A percentile compares a stretch with the other conserved stretches of the same genome.
phyloP scores from a whole-genome alignment of 2,329 filamentous ascomycete genomes.

The Clathrospora elynae region DNA sequence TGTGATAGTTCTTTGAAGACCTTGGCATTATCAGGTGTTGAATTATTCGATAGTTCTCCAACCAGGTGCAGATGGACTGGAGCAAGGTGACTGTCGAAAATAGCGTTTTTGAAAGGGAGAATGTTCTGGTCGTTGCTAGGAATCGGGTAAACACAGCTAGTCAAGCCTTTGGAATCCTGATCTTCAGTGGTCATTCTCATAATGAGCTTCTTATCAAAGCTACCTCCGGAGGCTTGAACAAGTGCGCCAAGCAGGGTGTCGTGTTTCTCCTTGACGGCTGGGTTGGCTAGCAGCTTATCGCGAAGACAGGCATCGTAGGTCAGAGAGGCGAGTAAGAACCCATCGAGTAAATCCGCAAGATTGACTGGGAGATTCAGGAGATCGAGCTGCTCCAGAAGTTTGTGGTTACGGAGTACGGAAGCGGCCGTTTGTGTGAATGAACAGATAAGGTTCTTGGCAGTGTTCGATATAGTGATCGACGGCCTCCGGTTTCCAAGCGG shows the following conservation, averaged over 20 bases:
- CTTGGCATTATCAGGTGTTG: conserved; percentile 1
- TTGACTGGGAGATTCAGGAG: conserved; percentile 8
- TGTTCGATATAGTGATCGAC: background rate
- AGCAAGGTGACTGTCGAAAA: conserved; percentile 5
- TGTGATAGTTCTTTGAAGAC: conserved; percentile 5
- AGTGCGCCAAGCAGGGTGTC: conserved; percentile 4
- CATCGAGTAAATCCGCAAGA: conserved; percentile 9
- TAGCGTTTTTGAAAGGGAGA: conserved; percentile 3
- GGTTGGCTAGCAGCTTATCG: conserved; percentile 8
- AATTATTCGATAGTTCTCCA: background rate
- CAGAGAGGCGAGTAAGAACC: conserved; percentile 8
- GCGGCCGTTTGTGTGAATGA: conserved; percentile 2
- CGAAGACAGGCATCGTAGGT: conserved; percentile 5
- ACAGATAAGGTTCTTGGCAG: conserved; percentile 1
- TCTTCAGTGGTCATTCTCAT: conserved; percentile 5
- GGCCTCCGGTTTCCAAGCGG: conserved; percentile 5
- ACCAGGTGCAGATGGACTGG: background rate
- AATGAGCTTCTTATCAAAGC: conserved; percentile 2
- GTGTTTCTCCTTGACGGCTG: conserved; percentile 6
- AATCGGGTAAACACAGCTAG: conserved; percentile 2
- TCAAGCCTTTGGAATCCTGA: conserved; percentile 5
- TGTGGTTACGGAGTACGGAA: conserved; percentile 6
- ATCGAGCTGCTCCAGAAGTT: conserved; percentile 6
- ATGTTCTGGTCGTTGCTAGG: conserved; percentile 3
- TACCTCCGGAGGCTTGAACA: background rate